Evolutionary conservation across 1,284 basidiomycete species (phyloP).

Genomic region (Ganoderma leucocontextum): DNA sequence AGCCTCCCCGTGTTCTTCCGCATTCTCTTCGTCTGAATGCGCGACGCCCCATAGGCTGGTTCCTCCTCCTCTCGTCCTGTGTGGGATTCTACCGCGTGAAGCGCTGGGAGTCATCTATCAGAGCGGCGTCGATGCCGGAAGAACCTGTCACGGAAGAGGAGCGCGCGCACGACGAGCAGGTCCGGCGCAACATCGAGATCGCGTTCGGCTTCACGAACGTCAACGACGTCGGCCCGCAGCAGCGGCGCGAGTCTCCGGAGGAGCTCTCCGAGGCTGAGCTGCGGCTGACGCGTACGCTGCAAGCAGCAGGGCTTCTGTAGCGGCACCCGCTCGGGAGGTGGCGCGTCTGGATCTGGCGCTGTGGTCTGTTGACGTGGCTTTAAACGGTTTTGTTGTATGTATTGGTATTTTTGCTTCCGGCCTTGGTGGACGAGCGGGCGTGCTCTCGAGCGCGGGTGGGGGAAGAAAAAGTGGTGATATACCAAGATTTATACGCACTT

Average conservation of each 20-base stretch:
- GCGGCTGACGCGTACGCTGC: slow-evolving; percentile 58
- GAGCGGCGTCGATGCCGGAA: slow-evolving; percentile 47
- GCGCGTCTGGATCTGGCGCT: neutral
- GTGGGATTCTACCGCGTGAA: slow-evolving; percentile 89
- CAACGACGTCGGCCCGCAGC: slow-evolving; percentile 24
- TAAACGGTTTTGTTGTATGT: neutral
- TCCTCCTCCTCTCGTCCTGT: slow-evolving; percentile 82
- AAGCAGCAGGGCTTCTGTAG: slow-evolving; percentile 60
- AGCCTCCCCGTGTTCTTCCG: slow-evolving; percentile 14
- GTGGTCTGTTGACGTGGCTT: neutral
- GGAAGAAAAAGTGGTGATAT: neutral
- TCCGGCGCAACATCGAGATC: slow-evolving; percentile 56
- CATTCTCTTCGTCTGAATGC: neutral
- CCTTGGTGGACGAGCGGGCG: neutral
- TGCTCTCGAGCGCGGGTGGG: neutral
- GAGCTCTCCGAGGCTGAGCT: slow-evolving; percentile 48
- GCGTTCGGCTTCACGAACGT: slow-evolving; percentile 53
- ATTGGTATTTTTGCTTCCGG: neutral
- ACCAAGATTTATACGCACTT: neutral
- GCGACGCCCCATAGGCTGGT: slow-evolving; percentile 77
- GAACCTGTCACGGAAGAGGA: slow-evolving; percentile 51
- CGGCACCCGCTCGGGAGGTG: neutral
- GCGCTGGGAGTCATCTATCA: slow-evolving; percentile 76
- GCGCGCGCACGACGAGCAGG: slow-evolving; percentile 53
- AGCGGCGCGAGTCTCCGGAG: slow-evolving; percentile 9